Conservation (phyloP, 305 asterid genomes). For the Plantago rigida region DNA sequence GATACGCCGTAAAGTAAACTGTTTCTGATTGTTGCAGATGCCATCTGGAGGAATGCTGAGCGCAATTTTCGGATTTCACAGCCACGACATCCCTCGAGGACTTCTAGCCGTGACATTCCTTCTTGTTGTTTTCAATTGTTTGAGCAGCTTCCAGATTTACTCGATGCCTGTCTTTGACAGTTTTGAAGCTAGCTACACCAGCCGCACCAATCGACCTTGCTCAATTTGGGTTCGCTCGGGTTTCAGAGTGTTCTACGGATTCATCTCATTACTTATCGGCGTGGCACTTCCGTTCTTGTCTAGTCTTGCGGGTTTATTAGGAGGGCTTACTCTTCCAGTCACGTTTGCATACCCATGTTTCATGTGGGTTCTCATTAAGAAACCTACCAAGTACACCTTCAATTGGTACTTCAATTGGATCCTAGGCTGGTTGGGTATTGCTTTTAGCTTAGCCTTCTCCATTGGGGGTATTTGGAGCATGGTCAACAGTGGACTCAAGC, state of each 20-base stretch:
- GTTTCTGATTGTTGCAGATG: slow-evolving; percentile 45
- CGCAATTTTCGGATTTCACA: slow-evolving; percentile 67
- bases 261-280: slow-evolving; percentile 63
- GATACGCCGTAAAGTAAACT: background rate
- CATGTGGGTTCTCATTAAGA: slow-evolving; percentile 86
- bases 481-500: slow-evolving; percentile 72
- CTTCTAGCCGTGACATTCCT: slow-evolving; percentile 74
- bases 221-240: slow-evolving; percentile 91
- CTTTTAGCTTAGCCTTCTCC: slow-evolving; percentile 81
- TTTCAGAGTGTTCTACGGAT: slow-evolving; percentile 70
- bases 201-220: slow-evolving; percentile 86
- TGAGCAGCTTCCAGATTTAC: slow-evolving; percentile 94
- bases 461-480: slow-evolving; percentile 96
- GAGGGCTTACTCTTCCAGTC: slow-evolving; percentile 86
- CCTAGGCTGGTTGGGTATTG: slow-evolving; percentile 82
- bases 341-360: slow-evolving; percentile 94
- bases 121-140: slow-evolving; percentile 83
- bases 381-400: slow-evolving; percentile 67
- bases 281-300: slow-evolving; percentile 88
- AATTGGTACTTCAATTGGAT: slow-evolving; percentile 79
- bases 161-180: slow-evolving; percentile 96
- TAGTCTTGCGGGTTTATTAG: slow-evolving; percentile 77
- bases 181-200: slow-evolving; percentile 77
- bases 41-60: slow-evolving; percentile 82
- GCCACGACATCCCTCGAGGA: slow-evolving; percentile 72